Percentiles rank a stretch among this genome's conserved stretches.
Conservation (phyloP, 371 early-diverging fungal species). For the Apophysomyces variabilis region DNA sequence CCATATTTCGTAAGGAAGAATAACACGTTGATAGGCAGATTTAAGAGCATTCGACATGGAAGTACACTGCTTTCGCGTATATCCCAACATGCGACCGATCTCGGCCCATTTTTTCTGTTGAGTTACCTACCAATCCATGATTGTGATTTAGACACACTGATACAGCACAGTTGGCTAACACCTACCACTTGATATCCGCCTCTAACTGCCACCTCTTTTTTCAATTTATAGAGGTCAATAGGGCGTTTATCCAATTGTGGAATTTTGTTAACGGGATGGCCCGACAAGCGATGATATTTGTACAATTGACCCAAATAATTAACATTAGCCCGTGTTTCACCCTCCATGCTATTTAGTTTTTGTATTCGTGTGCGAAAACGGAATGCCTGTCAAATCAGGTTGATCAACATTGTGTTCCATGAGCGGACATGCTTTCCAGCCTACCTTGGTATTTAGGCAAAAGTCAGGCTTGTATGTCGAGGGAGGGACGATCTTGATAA, state of each 20-base stretch:
- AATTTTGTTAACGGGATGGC: slow-evolving; percentile 72
- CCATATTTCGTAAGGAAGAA: slow-evolving; percentile 89
- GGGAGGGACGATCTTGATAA: slow-evolving; percentile 95
- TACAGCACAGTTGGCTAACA: slow-evolving; percentile 8
- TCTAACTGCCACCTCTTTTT: slow-evolving; percentile 78
- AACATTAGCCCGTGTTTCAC: slow-evolving; percentile 82
- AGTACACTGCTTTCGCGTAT: slow-evolving; percentile 78
- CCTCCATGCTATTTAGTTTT: slow-evolving; percentile 91
- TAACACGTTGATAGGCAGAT: slow-evolving; percentile 74
- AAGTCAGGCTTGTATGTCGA: slow-evolving; percentile 83
- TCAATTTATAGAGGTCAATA: slow-evolving; percentile 84
- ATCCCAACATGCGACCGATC: slow-evolving; percentile 80
- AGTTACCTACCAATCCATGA: slow-evolving; percentile 61
- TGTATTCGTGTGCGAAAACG: slow-evolving; percentile 90
- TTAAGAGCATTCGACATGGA: slow-evolving; percentile 87
- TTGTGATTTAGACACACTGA: not conserved
- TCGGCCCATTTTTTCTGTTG: slow-evolving; percentile 89
- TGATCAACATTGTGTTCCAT: slow-evolving; percentile 9
- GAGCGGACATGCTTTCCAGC: slow-evolving; percentile 1
- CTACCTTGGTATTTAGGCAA: slow-evolving; percentile 83
- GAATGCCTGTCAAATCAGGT: slow-evolving; percentile 66
- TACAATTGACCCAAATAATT: slow-evolving; percentile 92
- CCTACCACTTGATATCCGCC: slow-evolving; percentile 82
- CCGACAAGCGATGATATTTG: slow-evolving; percentile 84
- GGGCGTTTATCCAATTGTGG: slow-evolving; percentile 86